Evolutionary conservation across 225 moss, liverwort and hornwort species (phyloP), one percentile per base, ranked within the genome.

Genomic region (Ulota crispa): DNA sequence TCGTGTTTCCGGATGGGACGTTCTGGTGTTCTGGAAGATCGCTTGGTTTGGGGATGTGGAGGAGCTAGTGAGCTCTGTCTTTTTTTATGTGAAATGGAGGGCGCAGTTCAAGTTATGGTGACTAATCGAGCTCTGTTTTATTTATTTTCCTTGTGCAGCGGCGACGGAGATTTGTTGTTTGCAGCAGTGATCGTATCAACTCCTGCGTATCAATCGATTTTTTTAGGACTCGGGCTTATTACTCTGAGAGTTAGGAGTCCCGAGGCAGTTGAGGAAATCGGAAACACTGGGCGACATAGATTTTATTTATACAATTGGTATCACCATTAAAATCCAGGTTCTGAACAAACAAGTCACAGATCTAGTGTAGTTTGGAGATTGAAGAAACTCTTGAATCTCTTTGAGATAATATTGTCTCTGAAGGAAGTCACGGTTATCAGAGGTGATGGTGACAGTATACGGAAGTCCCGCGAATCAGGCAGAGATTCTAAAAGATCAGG

Each of bases 401-500:
- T 72, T 37, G 62, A 37, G 72, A 27, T 20, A 50, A 13, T 37
- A 64, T 52, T 39, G 15, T 74, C 3, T 63, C 64, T 16, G 21
- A 28, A 56, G 32, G 72, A 31, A 39, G 64, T 62, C 66, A 62
- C 71, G 41, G 77, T 75, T 60, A 45, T 20, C 54, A 9, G 69
- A 77, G 72, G 73, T 68, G 70, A 90, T 90, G 90, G 88, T 88
- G 79, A 84, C 77, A 82, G 77, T 82, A 53, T 84, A 84, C 50
- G 59, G 74, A 32, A 91, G 82, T 76, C 83, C 92, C 52, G 84
- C 83, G 85, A 90, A 86, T 76, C 95, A 93, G 83, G 95, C 97
- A 16, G 94, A 97, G 83, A 66, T 87, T n/a, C 82, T 92, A 30
- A 97, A 95, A 83, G 92, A 92, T 39, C 88, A 79, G 62, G 97